phyloP scores from a whole-genome alignment of 2,329 filamentous ascomycete species.

The Alternaria triticina region DNA sequence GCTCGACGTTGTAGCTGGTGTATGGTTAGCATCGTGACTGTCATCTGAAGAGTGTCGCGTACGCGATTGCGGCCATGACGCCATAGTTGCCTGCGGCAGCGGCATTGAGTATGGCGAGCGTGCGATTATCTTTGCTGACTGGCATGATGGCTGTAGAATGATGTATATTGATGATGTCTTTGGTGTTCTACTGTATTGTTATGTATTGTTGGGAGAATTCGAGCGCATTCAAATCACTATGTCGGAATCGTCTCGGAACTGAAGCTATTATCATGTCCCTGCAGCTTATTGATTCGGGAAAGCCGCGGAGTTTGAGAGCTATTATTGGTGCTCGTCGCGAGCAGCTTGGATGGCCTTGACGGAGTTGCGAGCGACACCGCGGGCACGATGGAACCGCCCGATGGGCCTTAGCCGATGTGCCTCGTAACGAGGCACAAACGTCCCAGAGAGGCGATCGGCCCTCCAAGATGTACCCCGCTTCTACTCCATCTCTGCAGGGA shows the following conservation, averaged over 20 bases:
- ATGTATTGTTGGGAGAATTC: neutral
- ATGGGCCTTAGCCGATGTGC: neutral
- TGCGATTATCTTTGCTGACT: constrained; percentile 32
- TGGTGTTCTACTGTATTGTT: neutral
- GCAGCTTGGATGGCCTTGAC: neutral
- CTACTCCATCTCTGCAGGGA: constrained; percentile 11
- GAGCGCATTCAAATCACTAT: neutral
- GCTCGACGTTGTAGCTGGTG: constrained; percentile 44
- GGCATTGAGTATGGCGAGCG: constrained; percentile 60
- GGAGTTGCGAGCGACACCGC: neutral
- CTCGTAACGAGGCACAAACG: constrained; percentile 30
- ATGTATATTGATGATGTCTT: neutral
- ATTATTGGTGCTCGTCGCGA: constrained; percentile 19
- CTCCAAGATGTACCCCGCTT: constrained; percentile 14
- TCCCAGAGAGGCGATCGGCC: neutral
- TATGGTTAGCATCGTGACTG: neutral
- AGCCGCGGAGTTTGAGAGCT: neutral
- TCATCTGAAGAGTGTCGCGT: neutral
- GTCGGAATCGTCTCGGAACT: constrained; percentile 9
- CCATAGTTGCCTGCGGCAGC: constrained; percentile 64
- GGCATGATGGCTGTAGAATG: constrained; percentile 18
- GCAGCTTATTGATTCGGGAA: neutral
- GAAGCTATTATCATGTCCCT: neutral
- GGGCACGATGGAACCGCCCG: neutral
- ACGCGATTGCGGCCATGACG: constrained; percentile 58